phyloP scores from a whole-genome alignment of 257 asterid species.

The Rhazya stricta region DNA sequence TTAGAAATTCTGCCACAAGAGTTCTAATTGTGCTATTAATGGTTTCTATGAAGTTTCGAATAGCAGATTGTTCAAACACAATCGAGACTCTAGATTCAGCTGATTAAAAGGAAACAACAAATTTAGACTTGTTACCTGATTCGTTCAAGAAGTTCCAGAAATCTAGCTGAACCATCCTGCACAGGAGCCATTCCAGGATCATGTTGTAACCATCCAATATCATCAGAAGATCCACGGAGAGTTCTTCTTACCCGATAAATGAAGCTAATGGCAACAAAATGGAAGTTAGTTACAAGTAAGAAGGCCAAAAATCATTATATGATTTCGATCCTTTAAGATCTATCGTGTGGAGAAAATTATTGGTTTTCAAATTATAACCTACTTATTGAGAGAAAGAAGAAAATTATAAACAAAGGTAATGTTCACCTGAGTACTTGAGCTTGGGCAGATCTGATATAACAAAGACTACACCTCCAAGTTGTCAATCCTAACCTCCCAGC shows the following conservation, averaged over 20 bases:
- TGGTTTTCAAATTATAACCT: not conserved
- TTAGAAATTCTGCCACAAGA: not conserved
- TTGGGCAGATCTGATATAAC: conserved; percentile 43
- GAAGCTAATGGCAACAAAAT: conserved; percentile 31
- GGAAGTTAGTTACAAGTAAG: conserved; percentile 14
- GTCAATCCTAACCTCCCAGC: conserved; percentile 51
- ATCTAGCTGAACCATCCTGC: conserved; percentile 81
- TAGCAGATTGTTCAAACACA: not conserved
- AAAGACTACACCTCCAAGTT: conserved; percentile 44
- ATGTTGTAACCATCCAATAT: conserved; percentile 87
- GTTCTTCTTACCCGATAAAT: conserved; percentile 50
- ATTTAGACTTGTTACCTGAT: conserved; percentile 47
- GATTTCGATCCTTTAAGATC: not conserved
- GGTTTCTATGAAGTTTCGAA: not conserved
- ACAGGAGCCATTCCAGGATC: conserved; percentile 71
- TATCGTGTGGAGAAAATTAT: not conserved
- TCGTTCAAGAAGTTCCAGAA: conserved; percentile 61
- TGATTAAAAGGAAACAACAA: conserved; percentile 1
- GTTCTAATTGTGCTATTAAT: not conserved
- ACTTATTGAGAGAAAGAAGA: not conserved
- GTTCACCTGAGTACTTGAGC: conserved; percentile 49
- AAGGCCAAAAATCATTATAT: conserved; percentile 3
- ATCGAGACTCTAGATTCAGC: not conserved
- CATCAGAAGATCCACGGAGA: conserved; percentile 79
- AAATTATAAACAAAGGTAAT: not conserved